These are phyloP conservation scores for Brassica cretica DNA, from an alignment of 345 rosid genomes.

Conservation along the genomic window DNA sequence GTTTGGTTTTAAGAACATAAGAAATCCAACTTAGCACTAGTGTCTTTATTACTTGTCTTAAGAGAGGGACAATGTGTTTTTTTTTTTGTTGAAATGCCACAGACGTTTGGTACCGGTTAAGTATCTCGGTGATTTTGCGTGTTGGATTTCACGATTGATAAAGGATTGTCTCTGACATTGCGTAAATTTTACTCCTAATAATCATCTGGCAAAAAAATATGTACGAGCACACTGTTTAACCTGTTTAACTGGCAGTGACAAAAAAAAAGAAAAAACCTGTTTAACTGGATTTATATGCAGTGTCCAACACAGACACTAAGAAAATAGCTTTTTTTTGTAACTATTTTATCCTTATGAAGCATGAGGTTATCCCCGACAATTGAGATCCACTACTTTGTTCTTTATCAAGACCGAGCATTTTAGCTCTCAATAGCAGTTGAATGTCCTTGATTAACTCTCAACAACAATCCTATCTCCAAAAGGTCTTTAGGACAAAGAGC, in stretches of 20 bases:
- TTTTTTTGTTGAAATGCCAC: neutral
- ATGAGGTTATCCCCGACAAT: neutral
- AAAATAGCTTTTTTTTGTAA: neutral
- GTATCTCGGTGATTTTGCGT: neutral
- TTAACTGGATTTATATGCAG: neutral
- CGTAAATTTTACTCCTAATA: neutral
- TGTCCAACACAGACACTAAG: neutral
- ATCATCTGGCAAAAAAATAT: neutral
- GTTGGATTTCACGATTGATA: neutral
- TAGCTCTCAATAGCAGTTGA: neutral
- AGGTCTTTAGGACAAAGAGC: slow-evolving; percentile 4
- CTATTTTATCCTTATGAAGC: neutral
- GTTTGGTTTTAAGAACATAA: neutral
- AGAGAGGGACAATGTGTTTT: neutral
- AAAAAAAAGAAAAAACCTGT: neutral
- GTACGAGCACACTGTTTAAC: neutral
- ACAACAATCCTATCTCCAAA: slow-evolving; percentile 4
- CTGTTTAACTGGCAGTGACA: neutral
- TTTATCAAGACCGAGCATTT: neutral
- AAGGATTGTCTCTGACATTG: neutral
- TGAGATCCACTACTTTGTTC: neutral
- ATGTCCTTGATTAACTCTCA: neutral
- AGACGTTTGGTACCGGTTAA: neutral
- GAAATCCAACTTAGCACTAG: neutral
- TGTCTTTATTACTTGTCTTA: neutral